Evolutionary conservation across 371 early-diverging fungal genomes (phyloP).

Genomic region (Globomyces sp.): DNA sequence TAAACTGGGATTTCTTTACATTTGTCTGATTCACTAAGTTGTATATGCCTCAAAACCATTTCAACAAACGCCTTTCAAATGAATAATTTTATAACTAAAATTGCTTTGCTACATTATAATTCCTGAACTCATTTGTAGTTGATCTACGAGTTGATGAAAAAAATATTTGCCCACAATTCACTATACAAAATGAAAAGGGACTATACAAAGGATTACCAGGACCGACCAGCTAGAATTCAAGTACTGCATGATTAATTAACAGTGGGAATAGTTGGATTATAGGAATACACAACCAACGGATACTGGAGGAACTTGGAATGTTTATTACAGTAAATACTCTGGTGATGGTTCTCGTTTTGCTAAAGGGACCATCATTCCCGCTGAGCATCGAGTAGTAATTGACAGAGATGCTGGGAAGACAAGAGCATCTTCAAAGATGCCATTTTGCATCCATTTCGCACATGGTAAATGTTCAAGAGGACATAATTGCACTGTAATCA

Average conservation of each 20-base stretch:
- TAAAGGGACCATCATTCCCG: conserved; percentile 22
- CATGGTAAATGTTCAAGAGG: conserved; percentile 76
- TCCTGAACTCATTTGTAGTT: background rate
- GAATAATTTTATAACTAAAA: too few relatives aligned
- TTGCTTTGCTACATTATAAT: too few relatives aligned
- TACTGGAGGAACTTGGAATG: conserved; percentile 59
- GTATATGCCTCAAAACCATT: too few relatives aligned
- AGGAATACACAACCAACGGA: conserved; percentile 3
- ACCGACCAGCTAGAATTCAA: conserved; percentile 22
- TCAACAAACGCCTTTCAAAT: too few relatives aligned
- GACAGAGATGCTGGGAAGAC: conserved; percentile 74
- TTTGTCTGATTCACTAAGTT: too few relatives aligned
- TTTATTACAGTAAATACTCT: conserved; percentile 68
- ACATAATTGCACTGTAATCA: conserved; percentile 20
- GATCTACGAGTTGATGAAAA: background rate
- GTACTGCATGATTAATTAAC: conserved; percentile 1
- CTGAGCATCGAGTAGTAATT: conserved; percentile 53
- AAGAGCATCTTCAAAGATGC: conserved; percentile 62
- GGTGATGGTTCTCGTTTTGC: conserved; percentile 34
- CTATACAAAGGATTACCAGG: conserved; percentile 17
- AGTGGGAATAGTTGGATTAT: background rate
- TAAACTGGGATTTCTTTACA: too few relatives aligned
- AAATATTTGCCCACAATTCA: too few relatives aligned
- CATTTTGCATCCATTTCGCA: conserved; percentile 82
- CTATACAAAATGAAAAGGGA: conserved; percentile 3